Evolutionary conservation across 441 rosid genomes (phyloP).

Genomic region (Rhodomyrtus psidioides): DNA sequence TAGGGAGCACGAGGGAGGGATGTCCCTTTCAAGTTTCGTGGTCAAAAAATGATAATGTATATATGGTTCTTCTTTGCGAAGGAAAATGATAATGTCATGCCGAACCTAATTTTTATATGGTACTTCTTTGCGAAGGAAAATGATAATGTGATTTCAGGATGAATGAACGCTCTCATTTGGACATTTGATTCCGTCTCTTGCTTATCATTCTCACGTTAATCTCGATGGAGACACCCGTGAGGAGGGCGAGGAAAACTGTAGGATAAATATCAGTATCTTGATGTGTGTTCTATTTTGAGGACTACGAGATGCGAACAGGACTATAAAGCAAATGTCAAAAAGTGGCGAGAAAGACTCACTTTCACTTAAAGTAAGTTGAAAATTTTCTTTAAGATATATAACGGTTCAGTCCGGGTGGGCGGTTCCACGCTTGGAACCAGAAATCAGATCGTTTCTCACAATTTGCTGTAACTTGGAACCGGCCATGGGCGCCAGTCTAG

Average conservation of each 20-base stretch:
- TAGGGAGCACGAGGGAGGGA: background rate
- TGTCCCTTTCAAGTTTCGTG: rapidly evolving
- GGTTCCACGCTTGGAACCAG: rapidly evolving
- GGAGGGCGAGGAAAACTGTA: too few species aligned
- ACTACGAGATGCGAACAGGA: background rate
- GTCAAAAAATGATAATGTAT: too few species aligned
- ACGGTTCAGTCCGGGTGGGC: rapidly evolving
- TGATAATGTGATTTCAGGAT: too few species aligned
- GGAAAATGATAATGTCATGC: rapidly evolving
- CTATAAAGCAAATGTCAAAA: background rate
- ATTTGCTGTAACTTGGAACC: rapidly evolving
- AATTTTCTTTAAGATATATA: background rate
- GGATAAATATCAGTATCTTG: too few species aligned
- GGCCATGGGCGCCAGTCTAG: rapidly evolving
- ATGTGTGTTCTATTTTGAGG: too few species aligned
- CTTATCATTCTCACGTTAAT: too few species aligned
- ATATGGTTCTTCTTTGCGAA: too few species aligned
- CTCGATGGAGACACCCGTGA: too few species aligned
- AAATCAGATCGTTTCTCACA: rapidly evolving
- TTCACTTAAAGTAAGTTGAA: background rate
- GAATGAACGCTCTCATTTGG: too few species aligned
- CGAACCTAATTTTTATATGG: background rate
- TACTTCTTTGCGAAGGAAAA: too few species aligned
- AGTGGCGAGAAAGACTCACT: too few species aligned
- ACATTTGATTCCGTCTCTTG: too few species aligned